These are phyloP conservation scores for Citrus glauca DNA, from an alignment of 345 rosid species.

Conservation along the genomic window DNA sequence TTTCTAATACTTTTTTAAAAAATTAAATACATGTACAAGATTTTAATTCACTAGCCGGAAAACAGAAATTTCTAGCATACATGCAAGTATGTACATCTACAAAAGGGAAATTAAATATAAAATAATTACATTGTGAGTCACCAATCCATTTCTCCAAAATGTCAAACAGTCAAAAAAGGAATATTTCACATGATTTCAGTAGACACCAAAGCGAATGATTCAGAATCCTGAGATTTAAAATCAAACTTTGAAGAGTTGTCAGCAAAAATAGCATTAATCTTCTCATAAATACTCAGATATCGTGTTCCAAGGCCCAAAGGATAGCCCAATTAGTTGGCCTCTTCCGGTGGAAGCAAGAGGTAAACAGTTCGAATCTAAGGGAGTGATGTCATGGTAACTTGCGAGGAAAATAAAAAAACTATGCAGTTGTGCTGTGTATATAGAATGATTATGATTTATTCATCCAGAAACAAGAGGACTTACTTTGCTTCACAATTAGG, in stretches of 20 bases:
- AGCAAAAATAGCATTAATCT: background rate
- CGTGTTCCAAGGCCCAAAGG: background rate
- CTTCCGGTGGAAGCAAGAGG: no score
- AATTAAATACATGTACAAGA: background rate
- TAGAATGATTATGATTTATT: background rate
- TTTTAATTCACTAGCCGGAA: background rate
- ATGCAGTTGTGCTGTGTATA: background rate
- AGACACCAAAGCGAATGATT: background rate
- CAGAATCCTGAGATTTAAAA: background rate
- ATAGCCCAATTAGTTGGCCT: no score
- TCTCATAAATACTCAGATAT: background rate
- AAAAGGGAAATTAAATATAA: background rate
- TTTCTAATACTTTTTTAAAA: background rate
- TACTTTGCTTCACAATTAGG: slow-evolving; percentile 99
- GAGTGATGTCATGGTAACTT: background rate
- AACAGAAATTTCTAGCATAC: background rate
- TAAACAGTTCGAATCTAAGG: no score
- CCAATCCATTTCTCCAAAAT: background rate
- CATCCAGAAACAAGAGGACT: slow-evolving; percentile 25
- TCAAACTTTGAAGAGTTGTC: background rate
- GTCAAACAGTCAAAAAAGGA: background rate
- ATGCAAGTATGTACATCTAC: background rate
- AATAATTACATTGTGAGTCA: background rate
- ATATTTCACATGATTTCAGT: background rate
- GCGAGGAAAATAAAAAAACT: background rate